Base-by-base conservation (phyloP, 441 rosid species). In the Macaranga tanarius region DNA sequence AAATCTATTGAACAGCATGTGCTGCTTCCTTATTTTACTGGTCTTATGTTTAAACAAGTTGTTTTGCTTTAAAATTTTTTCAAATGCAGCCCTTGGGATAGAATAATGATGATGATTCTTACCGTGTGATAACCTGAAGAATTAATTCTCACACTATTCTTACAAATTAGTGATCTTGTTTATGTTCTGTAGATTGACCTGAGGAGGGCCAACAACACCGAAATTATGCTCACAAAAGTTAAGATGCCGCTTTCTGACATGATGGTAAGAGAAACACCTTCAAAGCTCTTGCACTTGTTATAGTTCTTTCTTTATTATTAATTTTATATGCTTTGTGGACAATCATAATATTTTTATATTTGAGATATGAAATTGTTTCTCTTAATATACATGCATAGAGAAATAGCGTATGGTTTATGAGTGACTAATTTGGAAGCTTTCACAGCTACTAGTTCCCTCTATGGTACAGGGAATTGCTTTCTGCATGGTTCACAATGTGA, bases 221-320 rank as follows among this genome's bases (percentile, higher is more conserved):
- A 95, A 85, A 95, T 95, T 77, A 95, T 93, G 99, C 99, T 95
- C 73, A 95, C 99, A 54, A 95, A 95, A 87, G 97, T 95, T 56
- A 95, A 95, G 88, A 95, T 95, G 99, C 96, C 97, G 17, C 92
- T 95, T 69, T 78, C 98, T 71, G 97, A 93, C 85, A 90, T 95
- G 99, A 95, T 95, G 99, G 99, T 95, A 85, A 87, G 91, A 79
- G 82, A 50, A 71, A 58, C 45, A 73, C 47, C 56, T 54, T 45
- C 10, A 11, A 50, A 20, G 20, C 69, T 51, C 23, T 62, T 72
- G 70, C 54, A 58, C 63, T 75, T 31, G 11, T 47, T 47, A 52
- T 1, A 45, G 59, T 8, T 7, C 28, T 9, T 44, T 7, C 0
- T 55, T 22, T 55, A 25, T 38, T 68, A 55, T 4, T 52, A 51